Base-by-base conservation (phyloP, 495 filamentous ascomycete genomes). In the Lophiotrema nucula region DNA sequence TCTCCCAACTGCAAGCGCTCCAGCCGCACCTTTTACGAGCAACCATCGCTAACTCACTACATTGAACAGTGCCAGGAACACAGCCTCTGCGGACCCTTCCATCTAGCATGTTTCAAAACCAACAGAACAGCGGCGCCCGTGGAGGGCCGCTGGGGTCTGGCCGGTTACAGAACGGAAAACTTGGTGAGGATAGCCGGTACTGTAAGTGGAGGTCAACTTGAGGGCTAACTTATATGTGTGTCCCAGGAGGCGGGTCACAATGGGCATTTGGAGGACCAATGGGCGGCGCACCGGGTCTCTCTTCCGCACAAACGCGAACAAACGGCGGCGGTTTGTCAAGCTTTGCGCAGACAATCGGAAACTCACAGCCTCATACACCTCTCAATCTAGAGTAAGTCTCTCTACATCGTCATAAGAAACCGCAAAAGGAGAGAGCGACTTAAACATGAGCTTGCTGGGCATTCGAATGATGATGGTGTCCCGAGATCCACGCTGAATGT, bases 331-430 rank as follows among this genome's bases (percentile, higher is more conserved):
- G 75, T 5, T 77, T 84, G 67, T 77, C 81, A 26, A 92, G 85
- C 64, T 95, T 93, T 72, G 89, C 89, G 52, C 89, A 92, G 70
- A 89, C 86, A 66, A 77, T 93, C 63, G 83, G 83, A 56, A 86
- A 82, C 13, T 89, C 87, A 13, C 89, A 93, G 67, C 81, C 88
- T 45, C 76, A 82, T 38, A 84, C 88, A 44, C 83, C 88, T 35
- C 70, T 93, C 58, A 89, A 93, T 72, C 76, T 86, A 26, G 89
- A 87, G 89, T 92, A 82, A 84, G 89, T 89, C 47, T 35, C 59
- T 43, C 37, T 18, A 8, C 44, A 50, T 28, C n/a, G 23, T 41
- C 3, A 50, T 62, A 45, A 38, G 19, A 21, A 62, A 49, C 16
- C 25, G 27, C 47, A 51, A 62, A 28, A 28, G 24, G 31, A 35